Evolutionary conservation across 1,284 basidiomycete genomes (phyloP).

Genomic region (Lignosus rhinocerotis): DNA sequence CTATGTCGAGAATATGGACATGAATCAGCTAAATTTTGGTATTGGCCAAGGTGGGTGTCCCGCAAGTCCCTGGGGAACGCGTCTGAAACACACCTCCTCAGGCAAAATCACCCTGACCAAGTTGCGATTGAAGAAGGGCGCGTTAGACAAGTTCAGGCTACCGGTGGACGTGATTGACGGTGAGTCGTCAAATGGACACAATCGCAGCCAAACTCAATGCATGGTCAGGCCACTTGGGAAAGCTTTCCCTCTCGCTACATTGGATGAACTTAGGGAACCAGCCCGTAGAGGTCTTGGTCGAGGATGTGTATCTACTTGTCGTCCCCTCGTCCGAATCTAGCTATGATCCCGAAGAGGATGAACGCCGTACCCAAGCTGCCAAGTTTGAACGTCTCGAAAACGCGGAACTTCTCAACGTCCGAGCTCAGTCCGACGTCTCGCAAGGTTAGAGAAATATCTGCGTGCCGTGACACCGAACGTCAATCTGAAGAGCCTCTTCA

Average conservation of each 20-base stretch:
- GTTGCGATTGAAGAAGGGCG: conserved; percentile 89
- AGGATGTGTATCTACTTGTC: conserved; percentile 96
- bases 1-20: conserved; percentile 96
- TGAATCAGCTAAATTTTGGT: conserved; percentile 93
- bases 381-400: conserved; percentile 90
- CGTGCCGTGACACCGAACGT: not conserved
- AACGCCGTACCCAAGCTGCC: conserved; percentile 76
- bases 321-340: conserved; percentile 76
- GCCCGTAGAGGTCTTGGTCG: conserved; percentile 90
- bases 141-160: conserved; percentile 93
- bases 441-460: conserved; percentile 38
- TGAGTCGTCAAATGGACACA: conserved; percentile 27
- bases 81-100: conserved; percentile 32
- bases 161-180: conserved; percentile 97
- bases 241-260: conserved; percentile 90
- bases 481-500: conserved; percentile 14
- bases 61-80: not conserved
- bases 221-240: conserved; percentile 86
- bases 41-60: conserved; percentile 77
- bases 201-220: not conserved
- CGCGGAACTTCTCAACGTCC: conserved; percentile 85
- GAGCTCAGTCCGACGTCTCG: conserved; percentile 56
- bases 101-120: conserved; percentile 85
- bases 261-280: conserved; percentile 95
- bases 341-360: conserved; percentile 86